These are phyloP conservation scores for Penicillium sp. DNA, from an alignment of 2,329 filamentous ascomycete genomes.

Conservation along the genomic window DNA sequence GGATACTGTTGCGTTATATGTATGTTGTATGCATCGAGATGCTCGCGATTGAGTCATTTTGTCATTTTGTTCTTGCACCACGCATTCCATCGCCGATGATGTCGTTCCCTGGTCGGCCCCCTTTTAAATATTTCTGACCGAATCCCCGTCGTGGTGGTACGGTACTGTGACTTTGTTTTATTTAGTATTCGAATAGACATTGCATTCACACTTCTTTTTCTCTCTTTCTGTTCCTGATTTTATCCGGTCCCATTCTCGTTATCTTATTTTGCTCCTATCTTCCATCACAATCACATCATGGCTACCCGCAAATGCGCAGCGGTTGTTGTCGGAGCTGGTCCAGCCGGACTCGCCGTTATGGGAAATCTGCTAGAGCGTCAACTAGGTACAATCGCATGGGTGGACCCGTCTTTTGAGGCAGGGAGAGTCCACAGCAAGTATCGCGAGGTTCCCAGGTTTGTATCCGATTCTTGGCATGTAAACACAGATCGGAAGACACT, in stretches of 20 bases:
- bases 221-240: neutral
- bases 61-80: too few species aligned
- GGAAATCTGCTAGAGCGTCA: constrained; percentile 61
- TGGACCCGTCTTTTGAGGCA: constrained; percentile 57
- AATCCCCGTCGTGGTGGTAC: constrained; percentile 1
- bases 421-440: constrained; percentile 56
- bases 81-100: constrained; percentile 16
- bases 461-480: neutral
- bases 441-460: constrained; percentile 58
- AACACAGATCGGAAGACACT: neutral
- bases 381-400: constrained; percentile 56
- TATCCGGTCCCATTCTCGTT: neutral
- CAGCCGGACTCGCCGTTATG: constrained; percentile 59
- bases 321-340: constrained; percentile 59
- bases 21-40: constrained; percentile 27
- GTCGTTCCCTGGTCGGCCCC: constrained; percentile 7
- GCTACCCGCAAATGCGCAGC: constrained; percentile 48
- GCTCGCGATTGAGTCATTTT: constrained; percentile 8
- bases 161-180: constrained; percentile 7
- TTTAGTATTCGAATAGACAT: constrained; percentile 22
- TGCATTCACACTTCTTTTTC: neutral
- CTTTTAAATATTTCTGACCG: constrained; percentile 9
- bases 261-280: neutral
- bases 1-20: constrained; percentile 22
- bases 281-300: constrained; percentile 19